These are phyloP conservation scores for Daldinia grandis DNA, from an alignment of 495 filamentous ascomycete genomes.

Conservation along the genomic window DNA sequence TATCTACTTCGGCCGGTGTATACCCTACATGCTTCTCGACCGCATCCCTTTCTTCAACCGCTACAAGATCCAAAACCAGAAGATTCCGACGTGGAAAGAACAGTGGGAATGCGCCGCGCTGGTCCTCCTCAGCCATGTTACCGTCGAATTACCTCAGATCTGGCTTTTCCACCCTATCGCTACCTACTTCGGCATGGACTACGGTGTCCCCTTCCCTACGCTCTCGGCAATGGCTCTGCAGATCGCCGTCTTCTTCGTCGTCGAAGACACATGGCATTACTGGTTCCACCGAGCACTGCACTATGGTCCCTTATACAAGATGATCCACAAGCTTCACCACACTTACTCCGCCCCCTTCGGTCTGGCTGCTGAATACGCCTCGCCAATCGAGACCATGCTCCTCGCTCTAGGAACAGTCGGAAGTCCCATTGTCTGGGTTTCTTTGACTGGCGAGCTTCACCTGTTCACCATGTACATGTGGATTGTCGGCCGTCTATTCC, in stretches of 20 bases:
- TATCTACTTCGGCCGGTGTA: slow-evolving; percentile 90
- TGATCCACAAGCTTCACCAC: slow-evolving; percentile 98
- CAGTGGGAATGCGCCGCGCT: slow-evolving; percentile 94
- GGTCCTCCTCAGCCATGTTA: slow-evolving; percentile 92
- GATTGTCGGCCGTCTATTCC: slow-evolving; percentile 92
- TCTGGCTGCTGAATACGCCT: slow-evolving; percentile 95
- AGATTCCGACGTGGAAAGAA: slow-evolving; percentile 86
- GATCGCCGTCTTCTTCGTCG: slow-evolving; percentile 91
- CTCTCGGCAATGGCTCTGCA: slow-evolving; percentile 88
- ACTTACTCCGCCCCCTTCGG: slow-evolving; percentile 98
- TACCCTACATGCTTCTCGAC: slow-evolving; percentile 96
- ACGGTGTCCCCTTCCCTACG: slow-evolving; percentile 87
- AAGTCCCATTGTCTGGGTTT: slow-evolving; percentile 84
- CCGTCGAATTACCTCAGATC: slow-evolving; percentile 96
- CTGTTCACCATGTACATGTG: slow-evolving; percentile 98
- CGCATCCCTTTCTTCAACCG: slow-evolving; percentile 83
- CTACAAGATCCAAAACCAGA: slow-evolving; percentile 93
- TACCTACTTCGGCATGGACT: slow-evolving; percentile 87
- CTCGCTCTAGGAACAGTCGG: slow-evolving; percentile 93
- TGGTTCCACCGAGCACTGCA: slow-evolving; percentile 94
- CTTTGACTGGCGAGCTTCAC: slow-evolving; percentile 84
- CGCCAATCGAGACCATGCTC: slow-evolving; percentile 95
- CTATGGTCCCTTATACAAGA: slow-evolving; percentile 93
- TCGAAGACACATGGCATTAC: slow-evolving; percentile 99
- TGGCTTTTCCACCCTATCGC: slow-evolving; percentile 99